Base-by-base conservation (phyloP, 2,329 filamentous ascomycete genomes). In the Ophiostoma populinum region DNA sequence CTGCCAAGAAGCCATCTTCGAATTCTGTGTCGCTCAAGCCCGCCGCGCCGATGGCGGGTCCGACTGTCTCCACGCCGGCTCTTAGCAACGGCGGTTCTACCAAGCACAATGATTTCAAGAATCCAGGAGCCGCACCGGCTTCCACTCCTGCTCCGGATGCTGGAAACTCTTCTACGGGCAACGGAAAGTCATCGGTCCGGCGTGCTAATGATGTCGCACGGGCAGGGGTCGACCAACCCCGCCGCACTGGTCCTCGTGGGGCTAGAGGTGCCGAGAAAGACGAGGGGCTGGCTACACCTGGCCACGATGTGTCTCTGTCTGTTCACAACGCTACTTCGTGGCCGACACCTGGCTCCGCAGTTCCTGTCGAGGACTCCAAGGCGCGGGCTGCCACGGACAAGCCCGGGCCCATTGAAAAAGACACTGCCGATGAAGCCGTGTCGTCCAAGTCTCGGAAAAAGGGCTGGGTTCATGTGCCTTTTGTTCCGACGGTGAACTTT, bases 261-360 rank as follows among this genome's bases (percentile, higher is more conserved):
- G 55, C 55, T 37, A 59, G 65, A 40, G 43, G 49, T 13, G 47
- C 51, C 3, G 64, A 67, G 15, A 66, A 58, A 43, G 59, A 61
- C 10, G 52, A 55, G 2, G 55, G 52, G 25, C 32, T 34, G 8
- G 24, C 43, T 3, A 33, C 32, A 7, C 19, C 44, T 3, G 41
- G 24, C 13, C 41, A 36, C 11, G 57, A 55, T 17, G 42, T 55
- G 3, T 50, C 61, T 5, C 80, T 80, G 18, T 66, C 80, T 2
- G 77, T 82, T 31, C 74, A 70, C 39, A 86, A 95, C 53, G 67
- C 81, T 33, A 62, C 72, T 35, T 75, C 75, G 15, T 98, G 90
- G 90, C 90, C 90, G 12, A 95, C 87, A 3, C 85, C 85, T 1
- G 82, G 93, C 46, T 75, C 66, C 33, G 78, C 75, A 2, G 71